A percentile compares a stretch with the other conserved stretches of the same genome.
Evolutionary conservation across 2,329 filamentous ascomycete species (phyloP).

Genomic region (Acarospora socialis): DNA sequence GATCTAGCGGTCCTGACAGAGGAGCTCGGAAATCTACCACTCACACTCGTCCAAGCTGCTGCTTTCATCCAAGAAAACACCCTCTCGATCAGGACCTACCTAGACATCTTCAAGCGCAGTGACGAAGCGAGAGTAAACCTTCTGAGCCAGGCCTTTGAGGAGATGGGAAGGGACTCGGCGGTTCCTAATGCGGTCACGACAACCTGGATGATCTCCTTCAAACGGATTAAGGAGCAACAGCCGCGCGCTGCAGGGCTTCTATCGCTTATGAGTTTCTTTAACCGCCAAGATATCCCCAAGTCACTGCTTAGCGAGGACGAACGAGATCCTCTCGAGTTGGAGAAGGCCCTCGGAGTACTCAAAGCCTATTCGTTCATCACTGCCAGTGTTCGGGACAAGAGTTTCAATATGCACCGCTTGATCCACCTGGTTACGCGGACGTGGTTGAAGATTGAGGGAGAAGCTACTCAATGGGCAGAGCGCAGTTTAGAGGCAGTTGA

Average conservation of each 20-base stretch:
- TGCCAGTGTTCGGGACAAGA: background rate
- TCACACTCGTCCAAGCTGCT: slow-evolving; percentile 3
- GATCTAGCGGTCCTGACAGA: background rate
- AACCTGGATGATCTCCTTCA: background rate
- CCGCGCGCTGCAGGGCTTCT: background rate
- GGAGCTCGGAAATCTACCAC: slow-evolving; percentile 1
- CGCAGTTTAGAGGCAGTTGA: background rate
- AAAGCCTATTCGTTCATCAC: too few relatives aligned
- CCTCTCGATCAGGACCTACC: slow-evolving; percentile 1
- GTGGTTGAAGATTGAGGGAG: background rate
- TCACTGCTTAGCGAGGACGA: background rate
- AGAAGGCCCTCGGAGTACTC: too few relatives aligned
- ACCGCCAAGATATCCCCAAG: background rate
- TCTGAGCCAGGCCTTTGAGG: background rate
- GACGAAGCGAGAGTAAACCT: background rate
- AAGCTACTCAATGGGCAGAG: background rate
- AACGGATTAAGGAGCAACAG: background rate
- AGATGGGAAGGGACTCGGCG: background rate
- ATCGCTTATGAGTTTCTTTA: background rate
- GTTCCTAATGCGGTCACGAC: background rate
- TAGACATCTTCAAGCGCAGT: background rate
- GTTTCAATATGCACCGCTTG: background rate
- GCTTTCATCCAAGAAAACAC: slow-evolving; percentile 6
- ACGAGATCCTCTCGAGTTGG: background rate
- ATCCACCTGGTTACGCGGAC: background rate